Evolutionary conservation across 192 early-diverging fungal species (phyloP), one percentile per base, ranked within the genome.

Genomic region (Chytriomyces sp.): DNA sequence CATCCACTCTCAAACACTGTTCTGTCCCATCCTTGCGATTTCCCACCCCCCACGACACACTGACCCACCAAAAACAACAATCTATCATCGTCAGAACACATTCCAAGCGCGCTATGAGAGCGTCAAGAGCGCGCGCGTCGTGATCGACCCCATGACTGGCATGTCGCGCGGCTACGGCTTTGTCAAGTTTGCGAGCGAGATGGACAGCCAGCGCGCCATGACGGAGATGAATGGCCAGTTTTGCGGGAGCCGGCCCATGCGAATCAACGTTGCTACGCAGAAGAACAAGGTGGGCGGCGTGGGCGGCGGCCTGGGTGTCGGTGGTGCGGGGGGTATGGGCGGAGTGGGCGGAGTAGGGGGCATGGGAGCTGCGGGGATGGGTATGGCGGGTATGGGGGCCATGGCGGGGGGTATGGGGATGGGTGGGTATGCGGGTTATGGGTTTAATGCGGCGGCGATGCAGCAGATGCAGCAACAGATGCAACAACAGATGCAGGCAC

Each of bases 61-160:
- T n/a, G n/a, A n/a, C n/a, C n/a, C n/a, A n/a, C n/a, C n/a, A n/a
- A n/a, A n/a, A n/a, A n/a, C n/a, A n/a, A n/a, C n/a, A n/a, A n/a
- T n/a, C n/a, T n/a, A n/a, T n/a, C n/a, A n/a, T n/a, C n/a, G n/a
- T 59, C 81, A 91, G 86, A 83, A 88, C 71, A 84, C 89, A 58
- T 97, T 99, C 82, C 89, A 92, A 73, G 82, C 88, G 71, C 80
- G 92, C 57, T 99, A 96, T 80, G 72, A 83, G 6, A 92, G 93
- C 7, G 91, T 90, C 85, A 89, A 93, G 72, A 88, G 93, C 4
- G 97, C 94, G 73, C 96, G 96, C 78, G 93, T 99, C 57, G 95
- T 98, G 73, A 91, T 90, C 3, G 96, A 99, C 76, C 88, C 91
- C 12, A 76, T 83, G 55, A 95, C 95, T 5, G 86, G 89, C 22